phyloP scores from a whole-genome alignment of 768 basidiomycete genomes.

The Boletus reticuloceps region DNA sequence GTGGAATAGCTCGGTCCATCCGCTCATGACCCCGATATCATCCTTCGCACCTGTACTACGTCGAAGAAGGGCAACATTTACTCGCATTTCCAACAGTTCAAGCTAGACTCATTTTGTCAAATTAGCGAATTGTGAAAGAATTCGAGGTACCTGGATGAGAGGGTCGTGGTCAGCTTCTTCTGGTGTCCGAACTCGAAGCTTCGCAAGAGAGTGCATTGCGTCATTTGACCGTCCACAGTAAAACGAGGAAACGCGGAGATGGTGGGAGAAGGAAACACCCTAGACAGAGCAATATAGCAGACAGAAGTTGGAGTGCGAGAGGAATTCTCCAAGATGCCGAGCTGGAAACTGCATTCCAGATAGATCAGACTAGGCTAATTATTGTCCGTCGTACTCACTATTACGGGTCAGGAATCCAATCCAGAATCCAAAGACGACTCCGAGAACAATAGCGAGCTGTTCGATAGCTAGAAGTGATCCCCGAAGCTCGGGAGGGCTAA shows the following conservation, averaged over 20 bases:
- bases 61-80: constrained; percentile 55
- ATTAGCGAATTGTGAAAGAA: background rate
- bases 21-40: constrained; percentile 15
- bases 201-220: constrained; percentile 55
- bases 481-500: constrained; percentile 75
- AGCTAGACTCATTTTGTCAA: constrained; percentile 39
- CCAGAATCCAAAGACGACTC: constrained; percentile 85
- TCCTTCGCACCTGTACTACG: constrained; percentile 28
- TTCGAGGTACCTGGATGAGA: constrained; percentile 42
- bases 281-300: constrained; percentile 61
- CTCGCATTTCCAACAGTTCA: constrained; percentile 75
- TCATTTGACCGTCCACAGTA: constrained; percentile 54
- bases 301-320: constrained; percentile 66
- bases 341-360: constrained; percentile 43
- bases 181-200: constrained; percentile 42
- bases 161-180: constrained; percentile 51
- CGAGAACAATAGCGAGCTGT: constrained; percentile 77
- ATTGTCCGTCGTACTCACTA: constrained; percentile 37
- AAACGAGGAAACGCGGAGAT: constrained; percentile 46
- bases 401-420: constrained; percentile 70
- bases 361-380: background rate
- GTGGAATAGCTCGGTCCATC: constrained; percentile 59
- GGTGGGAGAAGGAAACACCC: constrained; percentile 53
- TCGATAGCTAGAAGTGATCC: constrained; percentile 80
- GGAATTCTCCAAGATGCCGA: constrained; percentile 78